These are phyloP conservation scores for Pseudogymnoascus sp. DNA, from an alignment of 2,329 filamentous ascomycete species.

Conservation along the genomic window DNA sequence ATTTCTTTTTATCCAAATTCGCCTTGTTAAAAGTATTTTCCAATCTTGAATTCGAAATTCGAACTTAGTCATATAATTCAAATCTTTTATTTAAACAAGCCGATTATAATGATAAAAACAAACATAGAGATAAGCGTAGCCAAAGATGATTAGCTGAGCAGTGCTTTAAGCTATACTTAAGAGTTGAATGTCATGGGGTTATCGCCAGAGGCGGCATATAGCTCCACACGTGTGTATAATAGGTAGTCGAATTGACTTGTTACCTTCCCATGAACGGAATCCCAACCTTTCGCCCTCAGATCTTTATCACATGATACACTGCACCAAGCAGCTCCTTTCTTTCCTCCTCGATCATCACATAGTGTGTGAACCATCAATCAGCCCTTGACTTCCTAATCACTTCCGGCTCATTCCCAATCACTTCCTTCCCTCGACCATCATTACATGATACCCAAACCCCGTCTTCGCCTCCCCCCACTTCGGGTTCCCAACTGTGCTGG, in stretches of 20 bases:
- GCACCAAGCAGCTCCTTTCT: background rate
- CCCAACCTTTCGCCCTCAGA: background rate
- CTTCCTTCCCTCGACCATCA: conserved; percentile 53
- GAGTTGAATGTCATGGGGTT: too few species aligned
- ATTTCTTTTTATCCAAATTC: too few species aligned
- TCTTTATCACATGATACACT: background rate
- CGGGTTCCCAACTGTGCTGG: conserved; percentile 55
- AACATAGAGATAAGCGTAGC: too few species aligned
- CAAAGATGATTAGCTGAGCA: too few species aligned
- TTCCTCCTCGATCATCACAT: background rate
- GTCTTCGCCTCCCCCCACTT: conserved; percentile 67
- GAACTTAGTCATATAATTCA: too few species aligned
- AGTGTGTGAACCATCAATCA: background rate
- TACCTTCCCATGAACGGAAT: background rate
- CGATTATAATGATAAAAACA: too few species aligned
- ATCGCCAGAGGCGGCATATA: too few species aligned
- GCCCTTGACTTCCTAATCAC: background rate
- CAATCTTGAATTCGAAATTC: too few species aligned
- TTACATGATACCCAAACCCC: conserved; percentile 68
- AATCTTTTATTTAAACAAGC: too few species aligned
- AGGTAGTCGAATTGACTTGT: background rate
- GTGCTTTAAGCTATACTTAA: too few species aligned
- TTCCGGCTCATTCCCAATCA: conserved; percentile 13
- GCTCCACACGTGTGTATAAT: too few species aligned
- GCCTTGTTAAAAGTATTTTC: too few species aligned